phyloP scores from a whole-genome alignment of 2,329 filamentous ascomycete genomes.

The Zymoseptoria tritici region DNA sequence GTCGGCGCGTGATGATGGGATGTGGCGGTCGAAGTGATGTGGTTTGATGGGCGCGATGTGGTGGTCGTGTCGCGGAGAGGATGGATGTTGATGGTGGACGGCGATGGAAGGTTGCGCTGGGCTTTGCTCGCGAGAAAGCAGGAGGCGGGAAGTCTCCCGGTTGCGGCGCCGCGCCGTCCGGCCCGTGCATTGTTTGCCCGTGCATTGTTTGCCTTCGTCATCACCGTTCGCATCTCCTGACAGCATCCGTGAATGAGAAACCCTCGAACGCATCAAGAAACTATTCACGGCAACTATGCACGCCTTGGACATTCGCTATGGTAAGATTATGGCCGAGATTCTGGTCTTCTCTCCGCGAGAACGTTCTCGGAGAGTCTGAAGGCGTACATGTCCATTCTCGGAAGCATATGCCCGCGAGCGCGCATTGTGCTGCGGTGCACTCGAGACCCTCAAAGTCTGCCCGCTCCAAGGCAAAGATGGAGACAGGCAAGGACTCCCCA shows the following conservation, averaged over 20 bases:
- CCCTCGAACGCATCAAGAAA: no score
- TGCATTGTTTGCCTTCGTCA: not conserved
- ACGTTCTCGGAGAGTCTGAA: not conserved
- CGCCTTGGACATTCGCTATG: not conserved
- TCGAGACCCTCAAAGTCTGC: not conserved
- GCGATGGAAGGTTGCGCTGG: not conserved
- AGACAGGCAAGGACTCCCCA: not conserved
- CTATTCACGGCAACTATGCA: not conserved
- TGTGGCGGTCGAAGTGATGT: not conserved
- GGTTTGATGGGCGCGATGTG: not conserved
- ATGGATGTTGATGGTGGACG: not conserved
- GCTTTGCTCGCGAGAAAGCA: not conserved
- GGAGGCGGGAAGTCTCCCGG: not conserved
- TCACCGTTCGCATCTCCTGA: not conserved
- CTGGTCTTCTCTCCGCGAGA: not conserved
- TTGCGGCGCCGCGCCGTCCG: no score
- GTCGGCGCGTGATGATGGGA: not conserved
- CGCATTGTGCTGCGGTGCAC: not conserved
- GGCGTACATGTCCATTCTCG: not conserved
- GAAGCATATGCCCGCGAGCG: not conserved
- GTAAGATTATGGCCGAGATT: no score
- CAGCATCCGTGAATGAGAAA: no score
- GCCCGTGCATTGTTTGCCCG: not conserved
- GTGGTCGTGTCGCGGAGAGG: not conserved
- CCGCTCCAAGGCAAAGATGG: not conserved